Percentiles rank a stretch among this genome's conserved stretches.
These are phyloP conservation scores for Pseudonitzschia delicatissima DNA, from an alignment of 108 stramenopile species.

Conservation along the genomic window DNA sequence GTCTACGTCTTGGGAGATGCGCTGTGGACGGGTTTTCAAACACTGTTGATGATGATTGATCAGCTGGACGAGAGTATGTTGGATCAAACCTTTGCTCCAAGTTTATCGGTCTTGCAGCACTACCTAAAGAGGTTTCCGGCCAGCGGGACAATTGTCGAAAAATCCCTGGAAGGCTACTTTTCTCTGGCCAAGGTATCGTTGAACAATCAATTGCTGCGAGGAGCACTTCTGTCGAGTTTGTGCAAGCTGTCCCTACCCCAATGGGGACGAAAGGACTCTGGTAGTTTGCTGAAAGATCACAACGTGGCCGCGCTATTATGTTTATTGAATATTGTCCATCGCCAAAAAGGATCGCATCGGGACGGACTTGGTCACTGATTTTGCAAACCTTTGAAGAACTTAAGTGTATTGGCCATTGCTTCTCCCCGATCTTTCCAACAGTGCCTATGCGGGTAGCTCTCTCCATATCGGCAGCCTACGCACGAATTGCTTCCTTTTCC, in stretches of 20 bases:
- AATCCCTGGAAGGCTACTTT: constrained; percentile 53
- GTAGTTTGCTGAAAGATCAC: constrained; percentile 49
- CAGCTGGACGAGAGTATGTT: constrained; percentile 28
- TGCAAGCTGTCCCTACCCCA: constrained; percentile 84
- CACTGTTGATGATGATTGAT: constrained; percentile 36
- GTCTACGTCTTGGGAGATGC: constrained; percentile 41
- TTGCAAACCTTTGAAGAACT: constrained; percentile 77
- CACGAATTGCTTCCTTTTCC: constrained; percentile 66
- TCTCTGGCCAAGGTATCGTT: constrained; percentile 41
- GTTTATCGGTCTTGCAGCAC: constrained; percentile 75
- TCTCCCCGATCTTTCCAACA: constrained; percentile 62
- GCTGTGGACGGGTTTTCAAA: constrained; percentile 38
- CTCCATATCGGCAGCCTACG: constrained; percentile 54
- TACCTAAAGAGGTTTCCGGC: constrained; percentile 79
- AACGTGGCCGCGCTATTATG: constrained; percentile 60
- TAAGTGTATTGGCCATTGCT: constrained; percentile 58
- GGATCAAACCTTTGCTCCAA: constrained; percentile 67
- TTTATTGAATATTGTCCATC: constrained; percentile 64
- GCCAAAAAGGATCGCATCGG: constrained; percentile 48
- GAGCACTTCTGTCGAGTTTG: constrained; percentile 69
- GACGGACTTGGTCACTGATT: constrained; percentile 73
- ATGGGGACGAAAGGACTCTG: constrained; percentile 75
- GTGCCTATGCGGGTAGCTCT: constrained; percentile 49
- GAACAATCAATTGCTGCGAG: constrained; percentile 45
- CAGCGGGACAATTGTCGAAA: constrained; percentile 52